Evolutionary conservation across 2,329 filamentous ascomycete genomes (phyloP), one percentile per base, ranked within the genome.

Genomic region (Alternaria brassicae): DNA sequence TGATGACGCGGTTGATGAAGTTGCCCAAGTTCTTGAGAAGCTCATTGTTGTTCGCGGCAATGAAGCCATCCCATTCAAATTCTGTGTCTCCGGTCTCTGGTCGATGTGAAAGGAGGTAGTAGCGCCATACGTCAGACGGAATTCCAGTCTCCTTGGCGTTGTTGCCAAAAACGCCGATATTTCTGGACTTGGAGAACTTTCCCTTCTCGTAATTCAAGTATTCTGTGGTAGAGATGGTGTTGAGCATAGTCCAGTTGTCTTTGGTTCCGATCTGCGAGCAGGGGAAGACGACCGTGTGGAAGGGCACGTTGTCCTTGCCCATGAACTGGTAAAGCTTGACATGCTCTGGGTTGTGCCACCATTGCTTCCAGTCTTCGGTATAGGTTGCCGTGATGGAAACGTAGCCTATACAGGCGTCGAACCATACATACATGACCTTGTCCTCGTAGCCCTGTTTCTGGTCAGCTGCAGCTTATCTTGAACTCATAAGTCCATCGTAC

Each of bases 371-470:
- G 63, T 96, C 85, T 42, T 88, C 85, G 5, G 93, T 97, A 78
- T 96, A 96, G 70, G 88, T 93, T 65, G 91, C 92, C 1, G 93
- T 97, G 68, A 97, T 97, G 2, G 92, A 96, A n/a, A 93, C 89
- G 76, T 97, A 97, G 19, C 93, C 93, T 72, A 97, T 95, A 78
- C 91, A 95, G 54, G 92, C 92, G 76, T 96, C 92, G 75, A 97
- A 92, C 92, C 90, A 91, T 60, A 97, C 93, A 73, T 97, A 97
- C 66, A 97, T 88, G 62, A 97, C 94, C 82, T 91, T 91, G 64
- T 89, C 83, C 64, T 89, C 86, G 70, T 89, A 91, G 12, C 84
- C 87, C 64, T 70, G 39, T 17, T 30, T n/a, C 17, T 40, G 17
- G 56, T 68, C 39, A 68, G 66, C 40, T 53, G 30, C 9, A 27